Base-by-base conservation (phyloP, 768 basidiomycete genomes). In the Boletus edulis region DNA sequence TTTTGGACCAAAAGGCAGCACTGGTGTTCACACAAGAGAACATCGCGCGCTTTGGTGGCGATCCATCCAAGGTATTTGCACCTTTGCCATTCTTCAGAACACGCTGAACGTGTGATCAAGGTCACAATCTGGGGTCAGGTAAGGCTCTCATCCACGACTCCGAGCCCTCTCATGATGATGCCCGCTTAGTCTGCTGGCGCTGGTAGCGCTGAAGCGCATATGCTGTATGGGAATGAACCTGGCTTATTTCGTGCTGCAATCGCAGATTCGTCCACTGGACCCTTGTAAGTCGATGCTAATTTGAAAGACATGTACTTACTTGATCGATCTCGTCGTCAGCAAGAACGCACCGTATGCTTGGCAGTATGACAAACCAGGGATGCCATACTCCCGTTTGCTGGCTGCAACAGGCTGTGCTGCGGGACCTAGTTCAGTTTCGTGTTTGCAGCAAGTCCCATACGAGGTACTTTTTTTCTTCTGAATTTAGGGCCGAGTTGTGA, bases 21-120 rank as follows among this genome's bases (percentile, higher is more conserved):
- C 67, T 91, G 0, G 59, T 71, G 15, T 89, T 86, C 67, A 70
- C 89, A 1, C 79, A 86, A 56, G 72, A 83, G n/a, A 85, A 89
- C 60, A 82, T 88, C 17, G 77, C 72, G 4, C 76, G 76, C 3
- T 89, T 89, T 61, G 85, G 85, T 13, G 86, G 86, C 1, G 81
- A 86, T 67, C 79, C 80, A 14, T 58, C 68, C 13, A 86, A 84
- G 70, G 83, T 62, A 48, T 14, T 76, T 8, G 2, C 14, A 17
- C 20, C 24, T 14, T 18, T 51, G 5, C 13, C 35, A 11, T 17
- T 1, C 7, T 51, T 12, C 11, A 14, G n/a, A 24, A 24, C 40
- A 8, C 17, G 11, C 51, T 59, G 11, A 58, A 29, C 7, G 4
- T 37, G 11, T 13, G 5, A 29, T n/a, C 32, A 6, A 63, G 61